A percentile compares a stretch with the other conserved stretches of the same genome.
phyloP scores from a whole-genome alignment of 2,329 filamentous ascomycete species.

The Raffaelea deltoideospora region DNA sequence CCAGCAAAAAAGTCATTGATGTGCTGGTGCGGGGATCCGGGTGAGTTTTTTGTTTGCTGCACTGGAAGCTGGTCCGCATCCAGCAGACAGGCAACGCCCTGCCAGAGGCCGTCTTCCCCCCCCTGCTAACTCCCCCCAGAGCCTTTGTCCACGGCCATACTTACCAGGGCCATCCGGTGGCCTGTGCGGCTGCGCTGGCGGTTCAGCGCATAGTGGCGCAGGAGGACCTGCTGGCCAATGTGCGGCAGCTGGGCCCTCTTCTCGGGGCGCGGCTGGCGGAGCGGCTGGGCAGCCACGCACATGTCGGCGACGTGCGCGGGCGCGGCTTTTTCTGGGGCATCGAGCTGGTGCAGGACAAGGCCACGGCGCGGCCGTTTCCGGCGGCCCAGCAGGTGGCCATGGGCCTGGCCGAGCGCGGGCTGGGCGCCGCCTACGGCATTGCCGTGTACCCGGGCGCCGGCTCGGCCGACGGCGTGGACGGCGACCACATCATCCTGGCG shows the following conservation, averaged over 20 bases:
- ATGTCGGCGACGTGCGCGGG: conserved; percentile 27
- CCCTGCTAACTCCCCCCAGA: conserved; percentile 12
- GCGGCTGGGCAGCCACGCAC: conserved; percentile 17
- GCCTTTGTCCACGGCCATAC: conserved; percentile 46
- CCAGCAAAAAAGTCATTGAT: conserved; percentile 31
- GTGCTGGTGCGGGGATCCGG: conserved; percentile 24
- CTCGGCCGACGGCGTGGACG: conserved; percentile 40
- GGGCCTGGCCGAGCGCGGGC: conserved; percentile 17
- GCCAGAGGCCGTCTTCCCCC: too few species aligned
- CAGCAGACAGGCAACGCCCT: too few species aligned
- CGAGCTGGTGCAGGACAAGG: conserved; percentile 24
- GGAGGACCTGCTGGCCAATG: conserved; percentile 20
- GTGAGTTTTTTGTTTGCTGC: conserved; percentile 12
- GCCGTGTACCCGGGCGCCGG: conserved; percentile 48
- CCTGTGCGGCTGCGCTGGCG: conserved; percentile 23
- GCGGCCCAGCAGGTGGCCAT: conserved; percentile 16
- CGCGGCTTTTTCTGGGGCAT: conserved; percentile 29
- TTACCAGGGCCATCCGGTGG: conserved; percentile 26
- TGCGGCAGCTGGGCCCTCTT: conserved; percentile 16
- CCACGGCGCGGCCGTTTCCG: conserved; percentile 18
- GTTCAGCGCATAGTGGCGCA: conserved; percentile 23
- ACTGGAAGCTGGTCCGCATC: too few species aligned
- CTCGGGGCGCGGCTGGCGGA: conserved; percentile 16
- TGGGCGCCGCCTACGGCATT: conserved; percentile 19
- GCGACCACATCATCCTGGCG: conserved; percentile 56